phyloP scores from a whole-genome alignment of 2,329 filamentous ascomycete genomes.

The Botrytis sinoallii region DNA sequence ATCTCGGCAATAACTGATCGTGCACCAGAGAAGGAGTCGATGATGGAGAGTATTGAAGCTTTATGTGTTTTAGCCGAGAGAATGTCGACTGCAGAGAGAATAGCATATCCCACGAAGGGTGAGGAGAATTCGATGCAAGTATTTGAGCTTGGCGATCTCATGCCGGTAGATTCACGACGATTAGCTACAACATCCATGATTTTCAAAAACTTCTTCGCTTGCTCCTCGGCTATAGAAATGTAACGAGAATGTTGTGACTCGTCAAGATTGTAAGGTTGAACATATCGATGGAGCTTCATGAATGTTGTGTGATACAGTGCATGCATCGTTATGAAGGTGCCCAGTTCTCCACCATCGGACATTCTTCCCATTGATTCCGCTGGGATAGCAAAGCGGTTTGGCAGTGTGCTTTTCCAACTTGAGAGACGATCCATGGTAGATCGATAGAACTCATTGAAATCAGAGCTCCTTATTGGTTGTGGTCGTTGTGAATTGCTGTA shows the following conservation, averaged over 20 bases:
- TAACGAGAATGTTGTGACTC: slow-evolving; percentile 45
- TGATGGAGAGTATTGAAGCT: slow-evolving; percentile 48
- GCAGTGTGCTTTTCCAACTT: slow-evolving; percentile 57
- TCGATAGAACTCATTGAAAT: slow-evolving; percentile 48
- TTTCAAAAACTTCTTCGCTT: slow-evolving; percentile 52
- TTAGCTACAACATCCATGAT: slow-evolving; percentile 45
- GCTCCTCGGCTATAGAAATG: slow-evolving; percentile 48
- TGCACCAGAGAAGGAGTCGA: slow-evolving; percentile 53
- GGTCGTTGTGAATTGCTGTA: slow-evolving; percentile 46
- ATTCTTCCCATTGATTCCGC: slow-evolving; percentile 56
- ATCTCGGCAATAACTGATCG: slow-evolving; percentile 55
- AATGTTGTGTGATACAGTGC: slow-evolving; percentile 62
- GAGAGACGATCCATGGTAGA: slow-evolving; percentile 51
- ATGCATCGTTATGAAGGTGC: slow-evolving; percentile 62
- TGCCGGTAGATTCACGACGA: slow-evolving; percentile 28
- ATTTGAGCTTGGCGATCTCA: neutral
- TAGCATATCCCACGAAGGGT: slow-evolving; percentile 61
- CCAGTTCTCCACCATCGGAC: slow-evolving; percentile 51
- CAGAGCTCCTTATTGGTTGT: slow-evolving; percentile 33
- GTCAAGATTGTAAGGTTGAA: slow-evolving; percentile 44
- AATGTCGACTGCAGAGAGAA: slow-evolving; percentile 64
- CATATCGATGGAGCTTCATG: slow-evolving; percentile 64
- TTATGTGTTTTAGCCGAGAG: slow-evolving; percentile 58
- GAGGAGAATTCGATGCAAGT: slow-evolving; percentile 43
- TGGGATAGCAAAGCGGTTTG: slow-evolving; percentile 52